A percentile compares a stretch with the other conserved stretches of the same genome.
Evolutionary conservation across 2,329 filamentous ascomycete genomes (phyloP).

Genomic region (Aspergillus brunneoviolaceus): DNA sequence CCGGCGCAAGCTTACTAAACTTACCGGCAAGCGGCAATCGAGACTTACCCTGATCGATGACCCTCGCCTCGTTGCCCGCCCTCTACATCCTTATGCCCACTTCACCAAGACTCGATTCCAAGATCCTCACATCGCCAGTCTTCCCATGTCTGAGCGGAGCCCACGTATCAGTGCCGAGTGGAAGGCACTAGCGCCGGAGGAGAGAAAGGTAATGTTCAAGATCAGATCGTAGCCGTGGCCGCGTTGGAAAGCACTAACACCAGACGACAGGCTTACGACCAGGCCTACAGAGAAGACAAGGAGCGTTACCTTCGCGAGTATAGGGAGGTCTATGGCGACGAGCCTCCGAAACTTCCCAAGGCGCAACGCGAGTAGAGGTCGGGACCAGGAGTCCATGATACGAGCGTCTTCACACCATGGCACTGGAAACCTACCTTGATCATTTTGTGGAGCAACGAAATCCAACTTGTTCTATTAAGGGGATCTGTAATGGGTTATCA

Average conservation of each 20-base stretch:
- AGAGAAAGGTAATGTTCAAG: conserved; percentile 38
- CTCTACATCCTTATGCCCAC: conserved; percentile 37
- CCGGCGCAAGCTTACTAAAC: conserved; percentile 40
- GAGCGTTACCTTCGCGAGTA: conserved; percentile 38
- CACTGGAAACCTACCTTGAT: too few species aligned
- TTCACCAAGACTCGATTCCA: conserved; percentile 48
- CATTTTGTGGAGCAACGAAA: too few species aligned
- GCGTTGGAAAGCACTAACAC: neutral
- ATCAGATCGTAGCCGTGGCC: neutral
- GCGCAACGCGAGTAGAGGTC: conserved; percentile 3
- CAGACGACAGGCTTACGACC: conserved; percentile 30
- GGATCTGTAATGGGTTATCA: too few species aligned
- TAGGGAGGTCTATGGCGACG: conserved; percentile 37
- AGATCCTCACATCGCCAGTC: conserved; percentile 53
- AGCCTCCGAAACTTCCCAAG: conserved; percentile 11
- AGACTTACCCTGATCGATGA: conserved; percentile 47
- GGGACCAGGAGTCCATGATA: neutral
- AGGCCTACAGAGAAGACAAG: conserved; percentile 26
- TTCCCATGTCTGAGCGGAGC: conserved; percentile 40
- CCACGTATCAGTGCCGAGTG: conserved; percentile 24
- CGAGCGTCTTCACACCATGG: neutral
- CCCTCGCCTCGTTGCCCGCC: conserved; percentile 52
- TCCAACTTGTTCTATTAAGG: too few species aligned
- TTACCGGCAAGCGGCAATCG: conserved; percentile 19
- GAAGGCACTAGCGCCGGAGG: conserved; percentile 28